Evolutionary conservation across 2,329 filamentous ascomycete genomes (phyloP).

Genomic region (Juglanconis oblonga): DNA sequence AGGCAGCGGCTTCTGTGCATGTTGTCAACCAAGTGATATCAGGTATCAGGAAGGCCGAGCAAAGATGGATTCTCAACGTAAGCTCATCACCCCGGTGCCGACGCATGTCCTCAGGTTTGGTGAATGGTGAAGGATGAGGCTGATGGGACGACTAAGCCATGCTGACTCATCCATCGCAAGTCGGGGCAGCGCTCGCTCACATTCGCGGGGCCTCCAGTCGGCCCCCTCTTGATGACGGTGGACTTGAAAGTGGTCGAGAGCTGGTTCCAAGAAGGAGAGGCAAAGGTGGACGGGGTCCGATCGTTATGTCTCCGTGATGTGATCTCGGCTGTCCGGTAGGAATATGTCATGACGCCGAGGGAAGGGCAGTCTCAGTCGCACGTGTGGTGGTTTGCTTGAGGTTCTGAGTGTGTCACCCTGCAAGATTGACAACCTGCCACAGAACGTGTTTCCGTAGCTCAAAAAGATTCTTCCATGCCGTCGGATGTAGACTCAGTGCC

Average conservation of each 20-base stretch:
- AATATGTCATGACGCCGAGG: not conserved
- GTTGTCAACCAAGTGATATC: constrained; percentile 1
- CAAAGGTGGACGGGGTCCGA: not conserved
- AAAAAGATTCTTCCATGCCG: not conserved
- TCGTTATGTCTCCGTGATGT: not conserved
- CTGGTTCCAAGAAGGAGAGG: not conserved
- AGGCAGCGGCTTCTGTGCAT: constrained; percentile 10
- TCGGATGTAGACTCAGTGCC: constrained; percentile 1
- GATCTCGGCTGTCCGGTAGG: not conserved
- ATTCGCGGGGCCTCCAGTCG: constrained; percentile 8
- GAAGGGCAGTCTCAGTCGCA: not conserved
- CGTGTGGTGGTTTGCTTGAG: constrained; percentile 14
- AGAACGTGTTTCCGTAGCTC: constrained; percentile 2
- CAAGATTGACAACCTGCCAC: constrained; percentile 2
- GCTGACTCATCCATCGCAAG: constrained; percentile 14
- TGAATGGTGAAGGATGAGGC: not conserved
- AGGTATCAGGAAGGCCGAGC: constrained; percentile 4
- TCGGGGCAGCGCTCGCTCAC: constrained; percentile 15
- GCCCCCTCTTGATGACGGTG: not conserved
- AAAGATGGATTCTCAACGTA: constrained; percentile 18
- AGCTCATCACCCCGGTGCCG: not conserved
- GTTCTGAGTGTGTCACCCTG: not conserved
- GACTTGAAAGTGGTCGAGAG: too few species aligned
- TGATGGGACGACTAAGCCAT: constrained; percentile 15
- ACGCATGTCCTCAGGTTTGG: not conserved